Conservation (phyloP, 2,329 filamentous ascomycete genomes). For the Talaromyces pinophilus region DNA sequence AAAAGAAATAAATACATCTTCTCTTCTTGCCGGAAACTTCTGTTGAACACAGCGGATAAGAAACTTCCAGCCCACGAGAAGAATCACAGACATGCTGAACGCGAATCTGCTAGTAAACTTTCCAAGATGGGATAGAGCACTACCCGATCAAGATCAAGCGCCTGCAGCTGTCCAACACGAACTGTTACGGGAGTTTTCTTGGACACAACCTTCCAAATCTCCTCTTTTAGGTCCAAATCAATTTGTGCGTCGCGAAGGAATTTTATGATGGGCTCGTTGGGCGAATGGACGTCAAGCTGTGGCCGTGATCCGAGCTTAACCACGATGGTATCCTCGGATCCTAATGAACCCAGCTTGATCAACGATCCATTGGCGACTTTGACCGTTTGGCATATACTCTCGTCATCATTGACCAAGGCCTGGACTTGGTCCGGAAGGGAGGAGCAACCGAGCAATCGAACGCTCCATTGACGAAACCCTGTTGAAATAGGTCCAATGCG, state of each 20-base stretch:
- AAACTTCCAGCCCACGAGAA: not conserved
- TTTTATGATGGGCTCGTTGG: slow-evolving; percentile 5
- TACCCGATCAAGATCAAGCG: slow-evolving; percentile 11
- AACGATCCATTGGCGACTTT: slow-evolving; percentile 19
- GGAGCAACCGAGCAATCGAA: slow-evolving; percentile 13
- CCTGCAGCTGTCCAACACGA: slow-evolving; percentile 12
- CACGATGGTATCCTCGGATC: not conserved
- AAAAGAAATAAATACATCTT: too few relatives aligned
- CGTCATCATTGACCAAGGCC: not conserved
- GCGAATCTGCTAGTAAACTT: slow-evolving; percentile 12
- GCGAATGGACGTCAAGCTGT: slow-evolving; percentile 17
- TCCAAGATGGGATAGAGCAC: slow-evolving; percentile 13
- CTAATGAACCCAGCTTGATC: slow-evolving; percentile 11
- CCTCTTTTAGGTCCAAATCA: slow-evolving; percentile 18
- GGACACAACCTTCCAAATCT: slow-evolving; percentile 6
- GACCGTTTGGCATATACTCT: not conserved
- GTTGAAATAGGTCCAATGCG: slow-evolving; percentile 9
- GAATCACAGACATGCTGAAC: not conserved
- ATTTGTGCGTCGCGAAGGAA: slow-evolving; percentile 23
- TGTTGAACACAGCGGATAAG: too few relatives aligned
- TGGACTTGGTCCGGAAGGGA: slow-evolving; percentile 6
- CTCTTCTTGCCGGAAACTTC: too few relatives aligned
- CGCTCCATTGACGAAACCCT: slow-evolving; percentile 9
- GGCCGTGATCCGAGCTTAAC: slow-evolving; percentile 13
- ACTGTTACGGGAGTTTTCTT: slow-evolving; percentile 1